phyloP scores from a whole-genome alignment of 1,284 basidiomycete genomes.

The Trichosporon sp. region DNA sequence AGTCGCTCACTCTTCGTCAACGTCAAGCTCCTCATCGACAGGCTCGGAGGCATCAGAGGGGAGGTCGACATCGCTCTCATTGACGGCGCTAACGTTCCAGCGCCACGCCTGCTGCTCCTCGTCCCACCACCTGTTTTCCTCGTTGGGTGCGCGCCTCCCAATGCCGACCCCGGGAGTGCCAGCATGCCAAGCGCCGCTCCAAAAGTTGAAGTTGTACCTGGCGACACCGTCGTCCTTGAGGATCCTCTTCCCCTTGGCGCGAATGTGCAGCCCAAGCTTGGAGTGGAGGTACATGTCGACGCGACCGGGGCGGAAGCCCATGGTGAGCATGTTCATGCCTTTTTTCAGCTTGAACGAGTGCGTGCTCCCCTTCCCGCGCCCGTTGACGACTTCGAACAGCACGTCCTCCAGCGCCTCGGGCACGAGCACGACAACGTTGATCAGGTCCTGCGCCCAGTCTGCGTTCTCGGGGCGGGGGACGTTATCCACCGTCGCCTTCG shows the following conservation, averaged over 20 bases:
- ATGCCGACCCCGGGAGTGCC: slow-evolving; percentile 10
- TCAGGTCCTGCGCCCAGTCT: slow-evolving; percentile 54
- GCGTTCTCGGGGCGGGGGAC: slow-evolving; percentile 47
- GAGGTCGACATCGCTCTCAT: slow-evolving; percentile 1
- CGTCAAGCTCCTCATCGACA: not conserved
- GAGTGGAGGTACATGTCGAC: slow-evolving; percentile 43
- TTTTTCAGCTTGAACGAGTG: slow-evolving; percentile 24
- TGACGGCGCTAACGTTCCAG: not conserved
- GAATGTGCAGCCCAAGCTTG: slow-evolving; percentile 34
- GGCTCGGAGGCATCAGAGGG: not conserved
- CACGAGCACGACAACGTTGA: slow-evolving; percentile 47
- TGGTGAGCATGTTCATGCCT: slow-evolving; percentile 38
- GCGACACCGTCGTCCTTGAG: slow-evolving; percentile 7
- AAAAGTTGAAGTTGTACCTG: slow-evolving; percentile 56
- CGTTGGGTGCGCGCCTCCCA: not conserved
- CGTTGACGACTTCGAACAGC: slow-evolving; percentile 34
- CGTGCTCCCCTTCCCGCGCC: slow-evolving; percentile 9
- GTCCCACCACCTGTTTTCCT: slow-evolving; percentile 12
- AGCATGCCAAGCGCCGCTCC: slow-evolving; percentile 45
- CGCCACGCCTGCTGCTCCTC: slow-evolving; percentile 4
- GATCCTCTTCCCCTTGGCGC: slow-evolving; percentile 42
- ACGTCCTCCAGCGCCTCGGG: slow-evolving; percentile 26
- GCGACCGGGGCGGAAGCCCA: slow-evolving; percentile 45
- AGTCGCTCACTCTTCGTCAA: not conserved
- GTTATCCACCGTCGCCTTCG: slow-evolving; percentile 35